phyloP scores from a whole-genome alignment of 2,329 filamentous ascomycete genomes.

The Plectosphaerella plurivora region DNA sequence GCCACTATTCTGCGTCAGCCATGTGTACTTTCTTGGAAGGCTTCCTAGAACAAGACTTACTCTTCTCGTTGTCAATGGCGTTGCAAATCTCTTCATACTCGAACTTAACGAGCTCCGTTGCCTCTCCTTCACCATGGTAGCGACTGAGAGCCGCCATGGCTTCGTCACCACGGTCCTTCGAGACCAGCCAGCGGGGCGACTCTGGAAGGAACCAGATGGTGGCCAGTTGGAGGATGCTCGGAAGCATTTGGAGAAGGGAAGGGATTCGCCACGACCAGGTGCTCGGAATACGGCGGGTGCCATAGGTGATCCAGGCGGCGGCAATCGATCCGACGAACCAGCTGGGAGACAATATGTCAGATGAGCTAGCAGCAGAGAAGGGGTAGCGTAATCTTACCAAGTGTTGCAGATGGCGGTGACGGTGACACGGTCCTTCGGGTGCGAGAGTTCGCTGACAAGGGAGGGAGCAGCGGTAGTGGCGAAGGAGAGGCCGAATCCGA shows the following conservation, averaged over 20 bases:
- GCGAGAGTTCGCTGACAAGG: slow-evolving; percentile 46
- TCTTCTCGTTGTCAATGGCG: slow-evolving; percentile 32
- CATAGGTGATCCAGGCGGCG: slow-evolving; percentile 38
- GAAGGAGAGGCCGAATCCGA: slow-evolving; percentile 50
- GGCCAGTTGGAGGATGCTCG: slow-evolving; percentile 7
- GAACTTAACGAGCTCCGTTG: slow-evolving; percentile 43
- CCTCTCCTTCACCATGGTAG: slow-evolving; percentile 54
- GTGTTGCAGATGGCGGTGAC: slow-evolving; percentile 51
- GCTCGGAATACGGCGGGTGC: slow-evolving; percentile 33
- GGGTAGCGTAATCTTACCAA: neutral
- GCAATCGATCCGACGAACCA: slow-evolving; percentile 42
- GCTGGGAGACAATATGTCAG: slow-evolving; percentile 17
- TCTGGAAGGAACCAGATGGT: slow-evolving; percentile 54
- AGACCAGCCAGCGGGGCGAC: slow-evolving; percentile 58
- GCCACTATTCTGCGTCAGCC: slow-evolving; percentile 7
- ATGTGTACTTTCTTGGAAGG: no score
- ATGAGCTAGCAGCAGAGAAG: neutral
- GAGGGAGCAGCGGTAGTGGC: slow-evolving; percentile 46
- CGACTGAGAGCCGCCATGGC: slow-evolving; percentile 47
- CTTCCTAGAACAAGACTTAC: slow-evolving; percentile 15
- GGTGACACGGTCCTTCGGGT: slow-evolving; percentile 48
- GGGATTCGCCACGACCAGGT: slow-evolving; percentile 31
- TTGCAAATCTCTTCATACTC: slow-evolving; percentile 43
- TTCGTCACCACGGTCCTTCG: slow-evolving; percentile 46
- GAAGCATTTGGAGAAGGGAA: slow-evolving; percentile 18